Evolutionary conservation across 345 rosid species (phyloP).

Genomic region (Citropsis articulata): DNA sequence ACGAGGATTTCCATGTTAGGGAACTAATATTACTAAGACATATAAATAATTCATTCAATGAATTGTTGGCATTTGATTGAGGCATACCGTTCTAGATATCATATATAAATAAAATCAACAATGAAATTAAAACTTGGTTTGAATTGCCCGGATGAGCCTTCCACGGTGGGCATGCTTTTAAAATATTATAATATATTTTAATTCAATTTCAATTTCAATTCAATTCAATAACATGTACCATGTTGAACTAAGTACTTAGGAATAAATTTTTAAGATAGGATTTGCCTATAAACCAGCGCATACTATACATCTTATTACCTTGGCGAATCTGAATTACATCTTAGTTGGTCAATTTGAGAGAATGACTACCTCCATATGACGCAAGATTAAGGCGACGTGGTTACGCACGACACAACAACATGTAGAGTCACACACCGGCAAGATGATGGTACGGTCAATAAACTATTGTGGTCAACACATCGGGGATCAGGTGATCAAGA

Average conservation of each 20-base stretch:
- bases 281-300: slow-evolving; percentile 2
- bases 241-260: slow-evolving; percentile 7
- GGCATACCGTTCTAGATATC: no score
- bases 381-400: slow-evolving; percentile 99
- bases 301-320: slow-evolving; percentile 45
- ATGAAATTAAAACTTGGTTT: no score
- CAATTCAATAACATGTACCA: background rate
- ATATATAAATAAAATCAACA: no score
- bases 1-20: no score
- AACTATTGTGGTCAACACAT: background rate
- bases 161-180: no score
- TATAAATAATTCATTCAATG: no score
- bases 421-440: slow-evolving; percentile 31
- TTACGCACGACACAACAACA: slow-evolving; percentile 76
- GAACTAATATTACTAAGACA: no score
- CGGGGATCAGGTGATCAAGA: slow-evolving; percentile 4
- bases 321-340: slow-evolving; percentile 84
- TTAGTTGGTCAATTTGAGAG: slow-evolving; percentile 81
- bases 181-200: no score
- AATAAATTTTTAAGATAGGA: background rate
- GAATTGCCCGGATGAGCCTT: no score
- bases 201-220: no score
- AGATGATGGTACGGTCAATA: slow-evolving; percentile 8
- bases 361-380: slow-evolving; percentile 85
- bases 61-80: no score